phyloP scores from a whole-genome alignment of 169 alveolate species.

The Cyclospora cayetanensis region DNA sequence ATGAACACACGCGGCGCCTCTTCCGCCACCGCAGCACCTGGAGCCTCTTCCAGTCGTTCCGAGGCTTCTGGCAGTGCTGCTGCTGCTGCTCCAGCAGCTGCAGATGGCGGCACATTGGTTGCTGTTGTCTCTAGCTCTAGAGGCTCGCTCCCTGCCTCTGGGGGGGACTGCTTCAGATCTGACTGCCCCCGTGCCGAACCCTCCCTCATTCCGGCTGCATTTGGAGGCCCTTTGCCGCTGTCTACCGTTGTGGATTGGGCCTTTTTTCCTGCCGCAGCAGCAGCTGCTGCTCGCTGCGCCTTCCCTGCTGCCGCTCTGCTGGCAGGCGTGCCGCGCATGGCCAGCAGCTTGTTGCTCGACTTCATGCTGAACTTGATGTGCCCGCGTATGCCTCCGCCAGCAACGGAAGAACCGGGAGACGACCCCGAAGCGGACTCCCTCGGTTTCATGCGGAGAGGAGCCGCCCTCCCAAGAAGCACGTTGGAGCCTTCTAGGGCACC shows the following conservation, averaged over 20 bases:
- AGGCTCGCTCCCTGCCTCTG: neutral
- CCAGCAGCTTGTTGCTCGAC: neutral
- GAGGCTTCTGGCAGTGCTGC: neutral
- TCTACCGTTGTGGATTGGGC: neutral
- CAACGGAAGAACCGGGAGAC: neutral
- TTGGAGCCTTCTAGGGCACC: no score
- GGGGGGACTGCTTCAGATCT: neutral
- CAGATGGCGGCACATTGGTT: no score
- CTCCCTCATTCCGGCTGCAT: neutral
- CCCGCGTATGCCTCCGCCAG: neutral
- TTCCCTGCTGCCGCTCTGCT: neutral
- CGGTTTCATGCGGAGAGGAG: neutral
- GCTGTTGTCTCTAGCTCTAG: neutral
- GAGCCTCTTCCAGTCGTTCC: neutral
- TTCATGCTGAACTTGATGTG: neutral
- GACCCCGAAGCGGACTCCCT: neutral
- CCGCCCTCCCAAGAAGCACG: no score
- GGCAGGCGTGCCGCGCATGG: conserved; percentile 6
- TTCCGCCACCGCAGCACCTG: neutral
- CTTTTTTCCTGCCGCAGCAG: neutral
- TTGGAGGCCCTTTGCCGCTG: neutral
- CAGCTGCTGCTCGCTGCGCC: neutral
- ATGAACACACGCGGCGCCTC: conserved; percentile 26
- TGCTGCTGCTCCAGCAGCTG: no score
- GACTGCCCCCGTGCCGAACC: neutral